Base-by-base conservation (phyloP, 805 yeast genomes). In the Yarrowia alimentaria region DNA sequence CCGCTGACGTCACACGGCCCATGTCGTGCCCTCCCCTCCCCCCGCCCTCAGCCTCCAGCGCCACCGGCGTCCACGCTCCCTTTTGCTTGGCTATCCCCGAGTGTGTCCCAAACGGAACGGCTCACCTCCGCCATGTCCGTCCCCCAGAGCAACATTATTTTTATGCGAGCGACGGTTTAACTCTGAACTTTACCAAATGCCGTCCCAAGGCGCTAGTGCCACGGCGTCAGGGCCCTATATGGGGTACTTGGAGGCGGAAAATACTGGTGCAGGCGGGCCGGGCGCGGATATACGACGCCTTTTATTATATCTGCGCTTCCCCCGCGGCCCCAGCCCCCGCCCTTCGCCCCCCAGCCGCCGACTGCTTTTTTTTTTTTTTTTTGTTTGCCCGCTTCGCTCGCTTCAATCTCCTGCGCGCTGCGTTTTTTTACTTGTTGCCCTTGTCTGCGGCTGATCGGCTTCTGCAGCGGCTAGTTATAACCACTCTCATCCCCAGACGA, bases 191-290 rank as follows among this genome's bases (percentile, higher is more conserved):
- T 40, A 28, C 33, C 19, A 40, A 40, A 40, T 40, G 47, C 47
- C 47, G 47, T 40, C 33, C 47, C 47, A 40, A 40, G 47, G 47
- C 47, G 25, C 47, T 40, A 26, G 47, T 26, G 47, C 47, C 47
- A 26, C 47, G 33, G 47, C 47, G 33, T 38, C 47, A 40, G 47
- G 33, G 47, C 33, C 45, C 47, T 40, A n/a, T n/a, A n/a, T n/a
- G 32, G 47, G 33, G 33, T 26, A 40, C 10, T 11, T 25, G 29
- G n/a, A 25, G 29, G n/a, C n/a, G n/a, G n/a, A n/a, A n/a, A n/a
- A n/a, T n/a, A n/a, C n/a, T n/a, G n/a, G n/a, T n/a, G n/a, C n/a
- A n/a, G n/a, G n/a, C n/a, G n/a, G n/a, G n/a, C n/a, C n/a, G n/a
- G n/a, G n/a, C n/a, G n/a, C n/a, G n/a, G n/a, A n/a, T n/a, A n/a